Percentiles rank a stretch among this genome's conserved stretches.
Conservation (phyloP, 2,329 filamentous ascomycete genomes). For the Colletotrichum musicola region DNA sequence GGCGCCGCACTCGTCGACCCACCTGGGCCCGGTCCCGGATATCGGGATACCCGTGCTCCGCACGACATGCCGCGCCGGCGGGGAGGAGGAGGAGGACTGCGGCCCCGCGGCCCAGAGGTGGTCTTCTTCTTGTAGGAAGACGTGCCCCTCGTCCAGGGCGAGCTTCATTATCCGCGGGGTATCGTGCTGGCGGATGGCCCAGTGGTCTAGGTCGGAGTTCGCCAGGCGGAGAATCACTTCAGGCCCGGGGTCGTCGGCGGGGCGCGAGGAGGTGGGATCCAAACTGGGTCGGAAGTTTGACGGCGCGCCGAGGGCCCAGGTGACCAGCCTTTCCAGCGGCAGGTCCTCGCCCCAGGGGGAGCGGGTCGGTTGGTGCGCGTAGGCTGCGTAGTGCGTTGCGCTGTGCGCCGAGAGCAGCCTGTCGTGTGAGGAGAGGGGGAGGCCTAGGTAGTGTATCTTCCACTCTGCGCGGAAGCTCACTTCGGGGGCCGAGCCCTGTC, state of each 20-base stretch:
- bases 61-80: constrained; percentile 59
- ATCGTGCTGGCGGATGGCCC: constrained; percentile 65
- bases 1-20: constrained; percentile 61
- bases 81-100: constrained; percentile 54
- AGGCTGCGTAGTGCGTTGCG: constrained; percentile 70
- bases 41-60: constrained; percentile 68
- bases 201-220: constrained; percentile 64
- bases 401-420: constrained; percentile 74
- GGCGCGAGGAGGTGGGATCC: constrained; percentile 51
- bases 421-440: constrained; percentile 66
- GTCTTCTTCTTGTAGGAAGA: constrained; percentile 70
- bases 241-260: constrained; percentile 41
- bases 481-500: not conserved
- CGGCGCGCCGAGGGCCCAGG: constrained; percentile 70
- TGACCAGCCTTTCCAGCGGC: constrained; percentile 67
- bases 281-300: constrained; percentile 63
- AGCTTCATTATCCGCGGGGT: constrained; percentile 64
- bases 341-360: constrained; percentile 68
- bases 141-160: constrained; percentile 59
- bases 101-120: constrained; percentile 62
- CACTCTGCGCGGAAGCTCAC: constrained; percentile 69
- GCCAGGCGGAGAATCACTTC: constrained; percentile 59
- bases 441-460: constrained; percentile 69
- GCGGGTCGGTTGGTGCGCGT: constrained; percentile 71
- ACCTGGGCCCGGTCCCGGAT: constrained; percentile 60